Conservation (phyloP, 768 basidiomycete species). For the Leccinum subtestaceum region DNA sequence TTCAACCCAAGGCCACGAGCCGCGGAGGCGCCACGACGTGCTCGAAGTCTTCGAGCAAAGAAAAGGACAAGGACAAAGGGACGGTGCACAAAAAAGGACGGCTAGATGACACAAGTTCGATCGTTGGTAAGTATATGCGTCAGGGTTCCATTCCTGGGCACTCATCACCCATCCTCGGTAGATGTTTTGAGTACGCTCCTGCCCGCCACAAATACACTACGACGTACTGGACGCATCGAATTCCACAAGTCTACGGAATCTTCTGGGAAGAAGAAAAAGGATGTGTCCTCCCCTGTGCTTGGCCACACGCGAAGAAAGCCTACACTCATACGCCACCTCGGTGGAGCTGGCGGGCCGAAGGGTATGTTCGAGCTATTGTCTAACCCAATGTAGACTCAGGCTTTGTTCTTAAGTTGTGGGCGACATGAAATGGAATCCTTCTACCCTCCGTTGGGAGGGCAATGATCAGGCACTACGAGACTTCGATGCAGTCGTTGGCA, state of each 20-base stretch:
- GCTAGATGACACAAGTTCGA: constrained; percentile 39
- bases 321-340: constrained; percentile 83
- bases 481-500: constrained; percentile 78
- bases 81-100: constrained; percentile 57
- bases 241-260: constrained; percentile 42
- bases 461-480: constrained; percentile 90
- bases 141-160: neutral
- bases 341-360: constrained; percentile 65
- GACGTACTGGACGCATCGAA: constrained; percentile 57
- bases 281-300: constrained; percentile 42
- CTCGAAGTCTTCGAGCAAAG: constrained; percentile 37
- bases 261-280: constrained; percentile 55
- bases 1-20: constrained; percentile 68
- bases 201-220: constrained; percentile 51
- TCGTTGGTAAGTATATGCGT: constrained; percentile 38
- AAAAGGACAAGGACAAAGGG: constrained; percentile 47
- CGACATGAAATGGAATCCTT: constrained; percentile 97
- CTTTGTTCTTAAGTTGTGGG: constrained; percentile 66
- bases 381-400: constrained; percentile 14
- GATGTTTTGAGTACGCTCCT: constrained; percentile 31
- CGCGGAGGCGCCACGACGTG: constrained; percentile 53
- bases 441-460: constrained; percentile 90
- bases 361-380: constrained; percentile 43
- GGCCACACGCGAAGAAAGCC: constrained; percentile 66
- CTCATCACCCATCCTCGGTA: constrained; percentile 7